A percentile compares a stretch with the other conserved stretches of the same genome.
Conservation (phyloP, 306 rosid genomes). For the Castanea mollissima region DNA sequence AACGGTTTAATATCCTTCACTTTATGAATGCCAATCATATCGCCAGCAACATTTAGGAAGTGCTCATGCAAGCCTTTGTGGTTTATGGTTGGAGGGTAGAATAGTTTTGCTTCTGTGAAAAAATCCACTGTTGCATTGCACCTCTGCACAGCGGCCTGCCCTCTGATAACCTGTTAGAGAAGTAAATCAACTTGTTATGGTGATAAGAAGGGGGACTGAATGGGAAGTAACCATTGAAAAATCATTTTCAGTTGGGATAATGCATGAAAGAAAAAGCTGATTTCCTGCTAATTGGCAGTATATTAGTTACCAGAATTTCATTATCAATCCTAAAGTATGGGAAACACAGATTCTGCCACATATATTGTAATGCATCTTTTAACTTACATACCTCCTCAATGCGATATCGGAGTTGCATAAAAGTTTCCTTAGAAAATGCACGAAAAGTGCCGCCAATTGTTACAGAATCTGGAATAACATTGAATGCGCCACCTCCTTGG, state of each 20-base stretch:
- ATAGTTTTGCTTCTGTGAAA: constrained; percentile 30
- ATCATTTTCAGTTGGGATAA: neutral
- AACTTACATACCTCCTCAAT: constrained; percentile 60
- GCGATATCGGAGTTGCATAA: constrained; percentile 50
- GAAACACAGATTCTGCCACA: neutral
- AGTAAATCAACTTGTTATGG: constrained; percentile 10
- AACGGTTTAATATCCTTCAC: constrained; percentile 46
- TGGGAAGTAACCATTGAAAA: neutral
- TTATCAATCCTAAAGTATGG: neutral
- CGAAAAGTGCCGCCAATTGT: constrained; percentile 87
- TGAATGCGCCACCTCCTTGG: constrained; percentile 85
- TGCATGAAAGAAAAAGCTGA: neutral
- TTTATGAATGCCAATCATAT: constrained; percentile 53
- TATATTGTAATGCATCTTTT: neutral
- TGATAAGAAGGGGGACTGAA: neutral
- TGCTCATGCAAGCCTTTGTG: constrained; percentile 47
- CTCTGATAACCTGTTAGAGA: constrained; percentile 57
- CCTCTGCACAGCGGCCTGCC: constrained; percentile 85
- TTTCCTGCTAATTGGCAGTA: neutral
- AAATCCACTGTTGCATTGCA: constrained; percentile 77
- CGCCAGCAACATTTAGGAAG: constrained; percentile 54
- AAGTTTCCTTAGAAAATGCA: constrained; percentile 53
- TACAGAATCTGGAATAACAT: constrained; percentile 90
- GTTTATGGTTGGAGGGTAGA: constrained; percentile 65
- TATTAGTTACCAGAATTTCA: neutral